phyloP scores from a whole-genome alignment of 2,329 filamentous ascomycete species.

The Trichoderma oligosporum region DNA sequence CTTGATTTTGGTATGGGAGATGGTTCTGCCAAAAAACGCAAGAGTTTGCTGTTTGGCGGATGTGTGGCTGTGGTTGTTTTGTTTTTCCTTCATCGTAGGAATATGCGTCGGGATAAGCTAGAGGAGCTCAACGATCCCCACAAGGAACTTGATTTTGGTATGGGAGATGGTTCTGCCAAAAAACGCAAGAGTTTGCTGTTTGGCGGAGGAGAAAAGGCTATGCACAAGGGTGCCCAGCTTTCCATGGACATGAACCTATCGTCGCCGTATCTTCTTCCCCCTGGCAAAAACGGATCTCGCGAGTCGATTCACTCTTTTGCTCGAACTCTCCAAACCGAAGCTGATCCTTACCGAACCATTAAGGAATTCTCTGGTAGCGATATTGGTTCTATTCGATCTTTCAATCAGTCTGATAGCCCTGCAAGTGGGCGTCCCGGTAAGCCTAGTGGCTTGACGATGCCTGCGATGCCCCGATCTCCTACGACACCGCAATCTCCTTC shows the following conservation, averaged over 20 bases:
- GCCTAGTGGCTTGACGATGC: slow-evolving; percentile 17
- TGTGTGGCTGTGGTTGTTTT: slow-evolving; percentile 63
- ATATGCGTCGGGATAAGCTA: slow-evolving; percentile 62
- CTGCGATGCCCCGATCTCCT: background rate
- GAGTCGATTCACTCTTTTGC: slow-evolving; percentile 87
- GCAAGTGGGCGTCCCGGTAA: slow-evolving; percentile 46
- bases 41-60: no score
- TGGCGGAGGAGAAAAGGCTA: slow-evolving; percentile 52
- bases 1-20: slow-evolving; percentile 84
- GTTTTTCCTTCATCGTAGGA: slow-evolving; percentile 74
- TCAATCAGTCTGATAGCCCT: slow-evolving; percentile 32
- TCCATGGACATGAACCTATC: slow-evolving; percentile 72
- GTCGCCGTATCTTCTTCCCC: slow-evolving; percentile 91
- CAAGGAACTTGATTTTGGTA: slow-evolving; percentile 87
- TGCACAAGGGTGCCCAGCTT: slow-evolving; percentile 49
- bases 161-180: slow-evolving; percentile 54
- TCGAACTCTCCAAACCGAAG: slow-evolving; percentile 65
- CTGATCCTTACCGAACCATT: slow-evolving; percentile 78
- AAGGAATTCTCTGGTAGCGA: slow-evolving; percentile 56
- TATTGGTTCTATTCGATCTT: slow-evolving; percentile 53
- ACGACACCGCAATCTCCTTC: slow-evolving; percentile 31
- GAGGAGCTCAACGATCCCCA: slow-evolving; percentile 87
- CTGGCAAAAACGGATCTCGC: slow-evolving; percentile 69
- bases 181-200: slow-evolving; percentile 33
- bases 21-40: slow-evolving; percentile 38